Evolutionary conservation across 164 flowering plant species (phyloP).

Genomic region (Annona cherimola): DNA sequence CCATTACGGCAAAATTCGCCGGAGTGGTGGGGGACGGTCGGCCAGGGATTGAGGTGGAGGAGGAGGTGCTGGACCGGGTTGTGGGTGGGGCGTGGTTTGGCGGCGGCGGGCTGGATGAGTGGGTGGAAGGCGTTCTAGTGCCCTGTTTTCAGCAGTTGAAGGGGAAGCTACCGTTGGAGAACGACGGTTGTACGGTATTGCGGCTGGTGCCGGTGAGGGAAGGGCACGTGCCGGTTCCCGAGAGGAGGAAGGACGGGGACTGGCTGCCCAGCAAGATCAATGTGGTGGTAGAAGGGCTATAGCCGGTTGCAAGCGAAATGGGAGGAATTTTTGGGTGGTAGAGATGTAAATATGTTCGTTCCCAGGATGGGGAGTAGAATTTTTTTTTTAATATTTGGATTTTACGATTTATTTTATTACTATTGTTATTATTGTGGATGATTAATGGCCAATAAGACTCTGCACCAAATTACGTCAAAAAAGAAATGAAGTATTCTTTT

Average conservation of each 20-base stretch:
- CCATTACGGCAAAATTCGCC: constrained; percentile 42
- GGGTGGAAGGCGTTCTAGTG: constrained; percentile 56
- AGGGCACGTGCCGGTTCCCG: constrained; percentile 16
- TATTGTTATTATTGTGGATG: constrained; percentile 9
- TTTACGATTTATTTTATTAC: constrained; percentile 1
- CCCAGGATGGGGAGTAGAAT: background rate
- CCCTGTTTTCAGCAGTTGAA: constrained; percentile 66
- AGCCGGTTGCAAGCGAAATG: constrained; percentile 7
- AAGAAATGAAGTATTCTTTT: too few relatives aligned
- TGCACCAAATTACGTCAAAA: too few relatives aligned
- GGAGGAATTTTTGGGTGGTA: constrained; percentile 10
- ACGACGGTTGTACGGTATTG: constrained; percentile 22
- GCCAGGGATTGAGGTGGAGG: constrained; percentile 38
- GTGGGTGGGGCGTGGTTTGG: constrained; percentile 71
- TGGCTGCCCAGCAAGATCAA: constrained; percentile 45
- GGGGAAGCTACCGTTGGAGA: constrained; percentile 12
- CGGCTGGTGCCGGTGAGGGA: constrained; percentile 40
- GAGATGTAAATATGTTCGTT: constrained; percentile 36
- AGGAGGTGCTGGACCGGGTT: constrained; percentile 58
- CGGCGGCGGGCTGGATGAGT: constrained; percentile 48
- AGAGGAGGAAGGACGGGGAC: constrained; percentile 28
- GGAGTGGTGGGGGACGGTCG: constrained; percentile 29
- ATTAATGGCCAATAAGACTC: constrained; percentile 5
- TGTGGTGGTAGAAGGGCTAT: constrained; percentile 25
- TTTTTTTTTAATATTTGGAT: constrained; percentile 13